Conservation (phyloP, 306 rosid species). For the Vigna angularis region DNA sequence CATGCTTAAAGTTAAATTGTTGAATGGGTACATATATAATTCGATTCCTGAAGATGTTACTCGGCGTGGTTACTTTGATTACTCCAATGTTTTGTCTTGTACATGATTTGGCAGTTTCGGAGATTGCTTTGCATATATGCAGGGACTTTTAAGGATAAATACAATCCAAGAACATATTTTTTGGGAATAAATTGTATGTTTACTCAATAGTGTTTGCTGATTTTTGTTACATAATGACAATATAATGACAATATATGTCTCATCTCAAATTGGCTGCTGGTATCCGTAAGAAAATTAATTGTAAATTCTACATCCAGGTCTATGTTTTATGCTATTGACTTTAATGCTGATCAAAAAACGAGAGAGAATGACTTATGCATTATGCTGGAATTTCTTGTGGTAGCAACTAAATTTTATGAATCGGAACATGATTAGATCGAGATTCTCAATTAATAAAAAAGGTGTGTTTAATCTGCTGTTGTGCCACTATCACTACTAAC, state of each 20-base stretch:
- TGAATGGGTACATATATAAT: background rate
- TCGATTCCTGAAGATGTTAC: background rate
- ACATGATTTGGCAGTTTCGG: background rate
- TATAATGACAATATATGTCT: background rate
- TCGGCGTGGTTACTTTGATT: background rate
- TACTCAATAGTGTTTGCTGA: background rate
- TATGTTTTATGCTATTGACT: background rate
- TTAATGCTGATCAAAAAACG: background rate
- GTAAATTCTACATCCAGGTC: background rate
- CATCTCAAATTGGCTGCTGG: background rate
- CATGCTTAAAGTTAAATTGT: background rate
- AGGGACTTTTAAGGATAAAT: background rate
- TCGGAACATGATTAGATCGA: background rate
- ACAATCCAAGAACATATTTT: background rate
- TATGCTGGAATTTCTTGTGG: background rate
- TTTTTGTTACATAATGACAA: background rate
- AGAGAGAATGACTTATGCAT: background rate
- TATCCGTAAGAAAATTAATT: background rate
- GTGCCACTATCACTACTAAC: background rate
- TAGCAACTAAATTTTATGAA: background rate
- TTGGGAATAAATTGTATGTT: background rate
- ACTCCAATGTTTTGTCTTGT: background rate
- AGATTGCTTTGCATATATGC: background rate
- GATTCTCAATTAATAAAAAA: background rate
- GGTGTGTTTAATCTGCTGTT: background rate